Percentiles rank a stretch among this genome's conserved stretches.
These are phyloP conservation scores for Avena sativa DNA, from an alignment of 176 grass and related monocot genomes.

Conservation along the genomic window DNA sequence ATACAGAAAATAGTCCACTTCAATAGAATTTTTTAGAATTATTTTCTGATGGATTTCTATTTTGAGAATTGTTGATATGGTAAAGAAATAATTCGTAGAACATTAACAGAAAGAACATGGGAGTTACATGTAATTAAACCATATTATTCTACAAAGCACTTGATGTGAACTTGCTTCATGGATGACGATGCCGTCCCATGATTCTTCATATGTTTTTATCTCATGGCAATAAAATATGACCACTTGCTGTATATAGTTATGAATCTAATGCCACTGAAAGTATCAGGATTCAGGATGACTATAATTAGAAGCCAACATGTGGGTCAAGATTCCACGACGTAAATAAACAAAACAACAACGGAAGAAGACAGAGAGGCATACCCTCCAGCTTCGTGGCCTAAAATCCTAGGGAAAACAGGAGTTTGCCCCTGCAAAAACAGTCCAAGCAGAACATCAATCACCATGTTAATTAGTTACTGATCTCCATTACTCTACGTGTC, in stretches of 20 bases:
- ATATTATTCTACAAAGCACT: not conserved
- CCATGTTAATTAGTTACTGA: not conserved
- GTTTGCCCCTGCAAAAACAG: slow-evolving; percentile 64
- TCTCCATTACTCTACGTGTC: not conserved
- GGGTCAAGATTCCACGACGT: not conserved
- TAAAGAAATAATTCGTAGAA: not conserved
- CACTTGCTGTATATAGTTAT: slow-evolving; percentile 28
- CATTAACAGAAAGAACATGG: not conserved
- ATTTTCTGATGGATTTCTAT: too few species aligned
- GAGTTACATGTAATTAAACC: not conserved
- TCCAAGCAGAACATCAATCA: slow-evolving; percentile 2
- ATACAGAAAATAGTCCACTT: not conserved
- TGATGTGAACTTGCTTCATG: not conserved
- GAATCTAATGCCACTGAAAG: not conserved
- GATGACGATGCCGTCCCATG: not conserved
- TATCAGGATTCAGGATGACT: not conserved
- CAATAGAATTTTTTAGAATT: not conserved
- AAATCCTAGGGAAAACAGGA: slow-evolving; percentile 85
- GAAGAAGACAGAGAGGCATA: slow-evolving; percentile 20
- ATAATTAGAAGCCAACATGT: not conserved
- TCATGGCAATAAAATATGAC: slow-evolving; percentile 3
- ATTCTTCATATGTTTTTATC: slow-evolving; percentile 24
- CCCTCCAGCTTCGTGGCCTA: slow-evolving; percentile 96
- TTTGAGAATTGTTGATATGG: not conserved
- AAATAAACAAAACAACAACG: not conserved